Conservation (phyloP, 176 grass and related monocot genomes). For the Carex myosuroides region DNA sequence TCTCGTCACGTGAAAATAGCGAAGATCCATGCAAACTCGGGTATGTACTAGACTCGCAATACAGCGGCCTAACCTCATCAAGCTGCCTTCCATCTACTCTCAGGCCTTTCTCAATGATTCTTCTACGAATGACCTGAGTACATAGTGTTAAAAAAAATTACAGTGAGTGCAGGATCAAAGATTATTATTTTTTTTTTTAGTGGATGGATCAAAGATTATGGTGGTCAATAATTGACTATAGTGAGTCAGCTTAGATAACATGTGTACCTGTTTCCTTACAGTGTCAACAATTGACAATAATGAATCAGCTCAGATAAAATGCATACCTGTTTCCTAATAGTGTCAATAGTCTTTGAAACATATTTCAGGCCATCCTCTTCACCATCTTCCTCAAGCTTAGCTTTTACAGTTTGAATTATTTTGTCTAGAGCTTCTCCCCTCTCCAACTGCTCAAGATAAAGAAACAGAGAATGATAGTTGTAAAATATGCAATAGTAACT, state of each 20-base stretch:
- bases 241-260: background rate
- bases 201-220: slow-evolving; percentile 6
- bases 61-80: slow-evolving; percentile 89
- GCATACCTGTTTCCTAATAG: slow-evolving; percentile 81
- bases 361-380: slow-evolving; percentile 89
- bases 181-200: background rate
- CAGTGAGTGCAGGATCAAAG: background rate
- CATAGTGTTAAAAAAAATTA: slow-evolving; percentile 24
- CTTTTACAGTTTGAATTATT: slow-evolving; percentile 61
- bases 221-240: background rate
- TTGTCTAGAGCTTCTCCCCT: slow-evolving; percentile 86
- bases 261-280: slow-evolving; percentile 69
- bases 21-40: slow-evolving; percentile 81
- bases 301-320: background rate
- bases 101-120: slow-evolving; percentile 88
- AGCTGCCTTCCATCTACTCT: slow-evolving; percentile 93
- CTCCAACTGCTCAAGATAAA: slow-evolving; percentile 62
- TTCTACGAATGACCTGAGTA: slow-evolving; percentile 76
- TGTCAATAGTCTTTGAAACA: slow-evolving; percentile 76
- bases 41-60: slow-evolving; percentile 74
- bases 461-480: slow-evolving; percentile 20
- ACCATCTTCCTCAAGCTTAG: slow-evolving; percentile 87
- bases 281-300: background rate
- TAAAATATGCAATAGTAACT: background rate
- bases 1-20: slow-evolving; percentile 85